Evolutionary conservation across 768 basidiomycete genomes (phyloP).

Genomic region (Boletus rex-veris): DNA sequence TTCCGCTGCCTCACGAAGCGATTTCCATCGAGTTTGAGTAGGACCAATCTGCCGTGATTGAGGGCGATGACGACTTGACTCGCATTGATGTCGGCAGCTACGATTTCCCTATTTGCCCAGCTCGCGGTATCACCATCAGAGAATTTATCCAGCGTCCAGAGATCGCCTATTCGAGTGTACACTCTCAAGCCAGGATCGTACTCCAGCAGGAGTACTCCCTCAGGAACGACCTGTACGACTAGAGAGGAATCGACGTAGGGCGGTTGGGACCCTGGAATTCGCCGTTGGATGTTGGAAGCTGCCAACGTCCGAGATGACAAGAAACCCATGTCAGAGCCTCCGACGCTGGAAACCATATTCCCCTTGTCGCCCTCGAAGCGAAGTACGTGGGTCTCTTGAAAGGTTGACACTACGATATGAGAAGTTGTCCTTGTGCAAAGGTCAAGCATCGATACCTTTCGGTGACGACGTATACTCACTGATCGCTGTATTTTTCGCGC

Average conservation of each 20-base stretch:
- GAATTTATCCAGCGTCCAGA: conserved; percentile 39
- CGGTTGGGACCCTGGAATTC: conserved; percentile 17
- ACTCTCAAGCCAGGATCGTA: conserved; percentile 43
- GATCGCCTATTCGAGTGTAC: conserved; percentile 39
- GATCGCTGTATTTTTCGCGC: conserved; percentile 42
- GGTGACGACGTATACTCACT: conserved; percentile 37
- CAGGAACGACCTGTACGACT: conserved; percentile 70
- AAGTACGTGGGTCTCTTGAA: conserved; percentile 53
- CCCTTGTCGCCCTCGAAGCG: conserved; percentile 37
- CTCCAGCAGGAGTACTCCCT: conserved; percentile 53
- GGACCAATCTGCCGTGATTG: conserved; percentile 47
- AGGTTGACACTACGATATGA: conserved; percentile 59
- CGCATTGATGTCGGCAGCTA: conserved; percentile 65
- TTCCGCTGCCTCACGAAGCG: conserved; percentile 29
- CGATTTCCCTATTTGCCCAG: conserved; percentile 44
- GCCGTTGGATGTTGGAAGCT: conserved; percentile 51
- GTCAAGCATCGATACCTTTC: neutral
- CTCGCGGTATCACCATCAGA: conserved; percentile 15
- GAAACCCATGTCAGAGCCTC: conserved; percentile 49
- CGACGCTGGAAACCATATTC: conserved; percentile 17
- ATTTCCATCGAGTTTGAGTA: conserved; percentile 47
- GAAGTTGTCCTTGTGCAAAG: conserved; percentile 43
- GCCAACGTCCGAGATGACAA: conserved; percentile 56
- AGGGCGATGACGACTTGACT: conserved; percentile 66
- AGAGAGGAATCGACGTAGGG: conserved; percentile 46